Base-by-base conservation (phyloP, 2,329 filamentous ascomycete species). In the Cladosporium sp. region DNA sequence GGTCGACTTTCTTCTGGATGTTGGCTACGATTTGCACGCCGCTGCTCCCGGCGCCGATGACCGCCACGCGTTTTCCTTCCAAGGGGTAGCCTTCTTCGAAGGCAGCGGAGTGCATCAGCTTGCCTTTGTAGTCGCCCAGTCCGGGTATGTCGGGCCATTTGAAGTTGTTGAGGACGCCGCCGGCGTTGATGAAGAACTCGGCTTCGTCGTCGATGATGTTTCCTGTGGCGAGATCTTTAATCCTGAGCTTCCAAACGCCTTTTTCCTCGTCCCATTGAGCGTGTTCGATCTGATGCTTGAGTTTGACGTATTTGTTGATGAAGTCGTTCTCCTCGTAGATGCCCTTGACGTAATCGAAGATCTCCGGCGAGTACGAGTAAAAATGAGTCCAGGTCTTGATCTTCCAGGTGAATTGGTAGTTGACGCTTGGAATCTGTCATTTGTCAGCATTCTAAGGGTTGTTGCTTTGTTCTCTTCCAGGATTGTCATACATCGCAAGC, bases 401-500 rank as follows among this genome's bases (percentile, higher is more conserved):
- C 52, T 74, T 74, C 66, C 76, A 80, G 6, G 70, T 71, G 54
- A 75, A 78, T 51, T 78, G 74, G 44, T 77, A 77, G 20, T 70
- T 72, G 42, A 76, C 73, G 4, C 66, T 66, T 1, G 73, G 74
- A 20, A 76, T 73, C 32, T 51, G 20, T 22, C 1, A 3, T 19
- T 6, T 18, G 20, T 50, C 18, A 51, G 48, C 12, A 8, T 18
- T 11, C 13, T 15, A 30, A 20, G 18, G 11, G 24, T 11, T 34
- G 3, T 4, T 30, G 42, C 37, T 8, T 19, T 5, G 5, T n/a
- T n/a, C n/a, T n/a, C n/a, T n/a, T n/a, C n/a, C n/a, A n/a, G 50
- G 15, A 49, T 24, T 51, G 17, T 11, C 40, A 38, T 44, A 51
- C 48, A 40, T 77, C 73, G 58, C 72, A 72, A 22, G 69, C 64